A percentile compares a stretch with the other conserved stretches of the same genome.
Conservation (phyloP, 176 grass and related monocot genomes). For the Alloteropsis semialata region DNA sequence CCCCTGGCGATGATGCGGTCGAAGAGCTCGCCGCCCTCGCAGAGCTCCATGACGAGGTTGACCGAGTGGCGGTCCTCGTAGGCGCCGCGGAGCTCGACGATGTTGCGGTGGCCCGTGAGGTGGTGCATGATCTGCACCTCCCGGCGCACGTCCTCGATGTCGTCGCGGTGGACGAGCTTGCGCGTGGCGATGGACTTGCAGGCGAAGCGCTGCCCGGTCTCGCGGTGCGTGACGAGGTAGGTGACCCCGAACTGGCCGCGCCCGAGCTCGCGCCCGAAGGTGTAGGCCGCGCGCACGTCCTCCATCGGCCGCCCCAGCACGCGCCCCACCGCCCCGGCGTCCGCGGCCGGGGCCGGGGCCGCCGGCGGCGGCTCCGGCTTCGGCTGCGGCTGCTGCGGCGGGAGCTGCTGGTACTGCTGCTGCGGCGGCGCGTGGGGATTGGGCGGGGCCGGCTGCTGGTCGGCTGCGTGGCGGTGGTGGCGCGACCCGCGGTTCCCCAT, state of each 20-base stretch:
- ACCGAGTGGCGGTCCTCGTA: constrained; percentile 93
- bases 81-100: constrained; percentile 87
- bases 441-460: constrained; percentile 34
- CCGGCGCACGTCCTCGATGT: constrained; percentile 88
- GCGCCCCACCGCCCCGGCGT: constrained; percentile 41
- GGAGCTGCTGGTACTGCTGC: not conserved
- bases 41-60: constrained; percentile 97
- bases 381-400: not conserved
- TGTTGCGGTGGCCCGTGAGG: constrained; percentile 94
- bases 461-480: constrained; percentile 36
- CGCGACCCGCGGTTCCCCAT: constrained; percentile 89
- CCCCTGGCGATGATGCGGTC: constrained; percentile 91
- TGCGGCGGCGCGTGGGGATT: constrained; percentile 9
- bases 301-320: constrained; percentile 84
- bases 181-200: constrained; percentile 98
- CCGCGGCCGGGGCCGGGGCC: not conserved
- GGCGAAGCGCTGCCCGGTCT: constrained; percentile 67
- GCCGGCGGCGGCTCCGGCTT: constrained; percentile 1
- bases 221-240: constrained; percentile 84
- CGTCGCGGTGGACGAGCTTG: constrained; percentile 87
- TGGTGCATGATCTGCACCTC: constrained; percentile 99
- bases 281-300: constrained; percentile 85
- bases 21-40: constrained; percentile 99
- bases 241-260: constrained; percentile 96
- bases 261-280: constrained; percentile 82